Conservation (phyloP, 2,329 filamentous ascomycete species). For the Diaporthe amygdali region DNA sequence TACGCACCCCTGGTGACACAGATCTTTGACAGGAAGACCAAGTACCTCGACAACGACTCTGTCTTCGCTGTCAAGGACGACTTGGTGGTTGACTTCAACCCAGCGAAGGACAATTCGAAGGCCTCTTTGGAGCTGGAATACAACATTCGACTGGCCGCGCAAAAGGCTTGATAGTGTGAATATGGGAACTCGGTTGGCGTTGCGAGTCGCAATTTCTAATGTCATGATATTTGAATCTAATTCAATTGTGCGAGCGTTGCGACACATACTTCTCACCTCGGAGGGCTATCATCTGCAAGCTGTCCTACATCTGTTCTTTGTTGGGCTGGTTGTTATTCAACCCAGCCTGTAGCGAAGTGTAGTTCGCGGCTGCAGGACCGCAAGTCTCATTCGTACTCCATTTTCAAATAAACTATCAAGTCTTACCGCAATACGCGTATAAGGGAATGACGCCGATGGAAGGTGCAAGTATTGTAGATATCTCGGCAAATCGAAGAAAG, state of each 20-base stretch:
- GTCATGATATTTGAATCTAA: neutral
- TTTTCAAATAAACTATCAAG: no score
- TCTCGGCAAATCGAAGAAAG: no score
- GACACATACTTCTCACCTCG: neutral
- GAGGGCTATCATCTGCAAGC: neutral
- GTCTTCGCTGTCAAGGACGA: conserved; percentile 46
- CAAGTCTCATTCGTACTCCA: no score
- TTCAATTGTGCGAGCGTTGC: neutral
- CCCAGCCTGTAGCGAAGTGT: no score
- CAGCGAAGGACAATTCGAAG: conserved; percentile 38
- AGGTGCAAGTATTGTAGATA: no score
- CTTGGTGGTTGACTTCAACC: conserved; percentile 42
- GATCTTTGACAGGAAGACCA: conserved; percentile 66
- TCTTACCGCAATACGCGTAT: no score
- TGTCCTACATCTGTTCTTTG: neutral
- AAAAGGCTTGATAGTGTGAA: neutral
- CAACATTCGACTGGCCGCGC: conserved; percentile 36
- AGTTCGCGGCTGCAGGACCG: no score
- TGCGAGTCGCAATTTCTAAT: neutral
- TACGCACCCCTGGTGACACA: conserved; percentile 58
- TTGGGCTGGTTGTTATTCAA: no score
- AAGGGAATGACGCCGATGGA: no score
- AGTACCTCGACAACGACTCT: conserved; percentile 54
- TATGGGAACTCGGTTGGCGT: neutral
- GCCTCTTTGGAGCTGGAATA: conserved; percentile 44